These are phyloP conservation scores for Penicillium crustosum DNA, from an alignment of 2,329 filamentous ascomycete species.

Conservation along the genomic window DNA sequence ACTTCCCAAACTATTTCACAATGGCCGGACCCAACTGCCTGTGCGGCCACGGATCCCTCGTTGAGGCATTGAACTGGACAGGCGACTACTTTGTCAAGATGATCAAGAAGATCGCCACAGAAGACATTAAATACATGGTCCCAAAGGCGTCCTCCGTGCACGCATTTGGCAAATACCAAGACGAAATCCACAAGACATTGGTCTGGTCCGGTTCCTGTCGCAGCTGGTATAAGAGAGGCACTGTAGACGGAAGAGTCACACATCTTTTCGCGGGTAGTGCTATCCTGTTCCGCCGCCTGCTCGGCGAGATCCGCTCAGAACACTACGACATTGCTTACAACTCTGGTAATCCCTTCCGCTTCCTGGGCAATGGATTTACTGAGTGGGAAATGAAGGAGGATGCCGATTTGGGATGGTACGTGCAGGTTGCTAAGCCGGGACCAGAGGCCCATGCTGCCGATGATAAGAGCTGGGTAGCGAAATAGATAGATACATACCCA, in stretches of 20 bases:
- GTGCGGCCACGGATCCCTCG: slow-evolving; percentile 31
- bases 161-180: slow-evolving; percentile 51
- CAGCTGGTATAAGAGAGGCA: slow-evolving; percentile 55
- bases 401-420: slow-evolving; percentile 14
- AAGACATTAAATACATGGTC: slow-evolving; percentile 33
- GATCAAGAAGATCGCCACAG: slow-evolving; percentile 33
- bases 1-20: slow-evolving; percentile 37
- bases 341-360: slow-evolving; percentile 4
- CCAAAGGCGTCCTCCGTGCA: slow-evolving; percentile 40
- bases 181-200: slow-evolving; percentile 48
- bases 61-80: slow-evolving; percentile 25
- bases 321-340: slow-evolving; percentile 51
- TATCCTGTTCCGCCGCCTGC: slow-evolving; percentile 32
- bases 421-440: neutral
- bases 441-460: neutral
- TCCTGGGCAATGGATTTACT: slow-evolving; percentile 9
- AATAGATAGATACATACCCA: neutral
- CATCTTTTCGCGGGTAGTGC: slow-evolving; percentile 49
- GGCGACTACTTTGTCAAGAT: slow-evolving; percentile 35
- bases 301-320: slow-evolving; percentile 43
- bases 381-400: slow-evolving; percentile 17
- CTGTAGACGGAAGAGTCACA: slow-evolving; percentile 46
- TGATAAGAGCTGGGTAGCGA: neutral
- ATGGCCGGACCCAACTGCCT: slow-evolving; percentile 33
- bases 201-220: slow-evolving; percentile 42